Percentiles rank a stretch among this genome's conserved stretches.
These are phyloP conservation scores for Circinella minor DNA, from an alignment of 371 early-diverging fungal genomes.

Conservation along the genomic window DNA sequence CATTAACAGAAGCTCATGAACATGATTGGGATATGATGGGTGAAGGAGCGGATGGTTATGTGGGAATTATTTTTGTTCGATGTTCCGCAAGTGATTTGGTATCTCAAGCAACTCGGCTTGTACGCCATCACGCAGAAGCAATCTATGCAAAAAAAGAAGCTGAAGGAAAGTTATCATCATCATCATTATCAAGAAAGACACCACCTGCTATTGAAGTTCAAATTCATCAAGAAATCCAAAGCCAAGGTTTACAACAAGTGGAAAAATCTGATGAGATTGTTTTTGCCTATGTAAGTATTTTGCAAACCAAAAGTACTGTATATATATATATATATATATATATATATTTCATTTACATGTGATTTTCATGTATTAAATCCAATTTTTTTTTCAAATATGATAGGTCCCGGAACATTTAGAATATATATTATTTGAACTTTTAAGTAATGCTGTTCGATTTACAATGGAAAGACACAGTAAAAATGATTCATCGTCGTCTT, in stretches of 20 bases:
- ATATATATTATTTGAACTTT: constrained; percentile 91
- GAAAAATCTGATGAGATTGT: constrained; percentile 36
- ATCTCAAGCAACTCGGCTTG: constrained; percentile 37
- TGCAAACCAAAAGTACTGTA: neutral
- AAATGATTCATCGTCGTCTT: constrained; percentile 3
- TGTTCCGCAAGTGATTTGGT: constrained; percentile 60
- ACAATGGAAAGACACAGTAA: constrained; percentile 43
- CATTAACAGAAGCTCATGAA: constrained; percentile 71
- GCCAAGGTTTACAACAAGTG: constrained; percentile 11
- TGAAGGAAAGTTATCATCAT: neutral
- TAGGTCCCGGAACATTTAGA: constrained; percentile 89
- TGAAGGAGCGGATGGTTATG: constrained; percentile 51
- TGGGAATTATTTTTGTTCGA: constrained; percentile 65
- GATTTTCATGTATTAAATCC: too few relatives aligned
- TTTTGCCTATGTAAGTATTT: constrained; percentile 50
- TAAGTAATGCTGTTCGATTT: constrained; percentile 86
- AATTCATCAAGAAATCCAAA: constrained; percentile 22
- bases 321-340: neutral
- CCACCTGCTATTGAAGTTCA: constrained; percentile 32
- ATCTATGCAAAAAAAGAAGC: constrained; percentile 11
- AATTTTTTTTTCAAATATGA: neutral
- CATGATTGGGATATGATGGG: constrained; percentile 40
- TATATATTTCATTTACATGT: constrained; percentile 65
- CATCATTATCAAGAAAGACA: neutral
- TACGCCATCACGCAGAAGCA: constrained; percentile 14